A percentile compares a stretch with the other conserved stretches of the same genome.
Evolutionary conservation across 306 rosid genomes (phyloP).

Genomic region (Carpinus fangiana): DNA sequence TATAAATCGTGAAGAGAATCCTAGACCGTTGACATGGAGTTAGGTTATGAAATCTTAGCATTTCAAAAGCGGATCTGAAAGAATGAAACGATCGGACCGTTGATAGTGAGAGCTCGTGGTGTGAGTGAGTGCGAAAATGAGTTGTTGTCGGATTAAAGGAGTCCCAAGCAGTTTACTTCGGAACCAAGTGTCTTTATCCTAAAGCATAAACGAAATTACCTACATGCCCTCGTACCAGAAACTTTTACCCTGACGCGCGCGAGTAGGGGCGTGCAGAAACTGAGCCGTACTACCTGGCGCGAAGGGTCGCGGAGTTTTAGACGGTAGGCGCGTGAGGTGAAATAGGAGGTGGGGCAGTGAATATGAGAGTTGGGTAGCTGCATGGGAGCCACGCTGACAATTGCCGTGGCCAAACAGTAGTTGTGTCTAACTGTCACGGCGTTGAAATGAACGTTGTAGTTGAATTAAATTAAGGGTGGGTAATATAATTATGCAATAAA

Average conservation of each 20-base stretch:
- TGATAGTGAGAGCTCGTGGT: neutral
- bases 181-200: constrained; percentile 67
- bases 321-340: constrained; percentile 25
- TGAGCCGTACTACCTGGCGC: neutral
- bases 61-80: neutral
- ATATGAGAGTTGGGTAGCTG: constrained; percentile 18
- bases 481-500: too few relatives aligned
- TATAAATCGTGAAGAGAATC: fast-evolving
- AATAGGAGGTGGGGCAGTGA: neutral
- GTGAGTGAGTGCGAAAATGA: neutral
- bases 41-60: neutral
- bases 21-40: fast-evolving
- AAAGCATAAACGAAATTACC: constrained; percentile 39
- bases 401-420: too few relatives aligned
- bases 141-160: constrained; percentile 27
- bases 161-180: constrained; percentile 65
- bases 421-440: neutral
- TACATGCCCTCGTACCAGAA: neutral
- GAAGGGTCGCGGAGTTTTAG: neutral
- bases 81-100: constrained; percentile 6
- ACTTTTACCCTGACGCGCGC: constrained; percentile 26
- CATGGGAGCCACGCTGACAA: neutral
- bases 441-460: too few relatives aligned
- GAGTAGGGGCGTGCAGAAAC: neutral
- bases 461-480: too few relatives aligned